Evolutionary conservation across 2,329 filamentous ascomycete genomes (phyloP).

Genomic region (Talaromyces sp.): DNA sequence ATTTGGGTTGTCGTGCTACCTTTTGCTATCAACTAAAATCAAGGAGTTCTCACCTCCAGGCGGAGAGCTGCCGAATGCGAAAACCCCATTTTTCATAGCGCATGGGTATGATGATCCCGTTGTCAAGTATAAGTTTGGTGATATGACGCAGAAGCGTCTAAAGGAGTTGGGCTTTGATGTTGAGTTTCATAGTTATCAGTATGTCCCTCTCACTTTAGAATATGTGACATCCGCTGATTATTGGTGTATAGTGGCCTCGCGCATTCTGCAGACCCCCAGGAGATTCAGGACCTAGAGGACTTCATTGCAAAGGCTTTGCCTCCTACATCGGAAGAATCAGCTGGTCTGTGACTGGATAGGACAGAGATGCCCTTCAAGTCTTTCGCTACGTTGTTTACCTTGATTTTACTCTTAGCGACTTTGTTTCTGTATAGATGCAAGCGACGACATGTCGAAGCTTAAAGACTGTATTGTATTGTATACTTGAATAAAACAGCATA

Average conservation of each 20-base stretch:
- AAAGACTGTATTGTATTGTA: neutral
- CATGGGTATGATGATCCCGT: conserved; percentile 78
- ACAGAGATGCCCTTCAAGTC: neutral
- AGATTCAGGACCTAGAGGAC: conserved; percentile 76
- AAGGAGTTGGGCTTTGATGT: conserved; percentile 67
- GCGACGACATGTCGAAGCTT: neutral
- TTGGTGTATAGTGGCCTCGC: conserved; percentile 57
- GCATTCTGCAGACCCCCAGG: conserved; percentile 72
- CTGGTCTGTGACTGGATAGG: conserved; percentile 36
- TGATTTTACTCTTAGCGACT: conserved; percentile 5
- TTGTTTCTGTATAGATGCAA: conserved; percentile 1
- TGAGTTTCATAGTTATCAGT: conserved; percentile 73
- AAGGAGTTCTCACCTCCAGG: conserved; percentile 53
- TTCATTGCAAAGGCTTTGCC: conserved; percentile 57
- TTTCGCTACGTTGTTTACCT: neutral
- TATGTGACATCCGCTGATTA: no score
- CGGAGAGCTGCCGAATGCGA: conserved; percentile 58
- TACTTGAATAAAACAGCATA: neutral
- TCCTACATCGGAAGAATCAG: conserved; percentile 34
- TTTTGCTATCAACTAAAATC: conserved; percentile 67
- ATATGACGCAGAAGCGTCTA: conserved; percentile 63
- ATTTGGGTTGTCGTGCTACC: conserved; percentile 77
- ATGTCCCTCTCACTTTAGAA: conserved; percentile 33
- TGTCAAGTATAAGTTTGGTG: conserved; percentile 66
- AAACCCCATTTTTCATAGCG: conserved; percentile 82